Conservation (phyloP, 2,329 filamentous ascomycete species). For the Arthrinium puccinioides region DNA sequence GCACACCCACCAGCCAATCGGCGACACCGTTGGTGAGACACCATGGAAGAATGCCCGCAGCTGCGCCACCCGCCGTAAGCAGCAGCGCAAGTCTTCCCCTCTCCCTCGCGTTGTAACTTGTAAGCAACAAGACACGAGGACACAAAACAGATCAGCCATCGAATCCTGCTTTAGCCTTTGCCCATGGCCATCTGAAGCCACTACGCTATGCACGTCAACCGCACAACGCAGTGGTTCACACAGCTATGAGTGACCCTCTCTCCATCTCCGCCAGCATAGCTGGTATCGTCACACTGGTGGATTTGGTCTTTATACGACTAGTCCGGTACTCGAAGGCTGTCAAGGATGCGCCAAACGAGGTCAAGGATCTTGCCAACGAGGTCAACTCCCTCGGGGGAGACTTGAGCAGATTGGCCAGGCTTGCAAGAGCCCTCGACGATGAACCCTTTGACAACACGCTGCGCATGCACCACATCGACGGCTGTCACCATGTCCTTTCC, state of each 20-base stretch:
- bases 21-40: too few relatives aligned
- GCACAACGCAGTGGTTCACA: too few relatives aligned
- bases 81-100: too few relatives aligned
- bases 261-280: conserved; percentile 20
- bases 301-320: conserved; percentile 13
- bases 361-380: conserved; percentile 12
- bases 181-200: too few relatives aligned
- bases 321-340: conserved; percentile 16
- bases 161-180: too few relatives aligned
- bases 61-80: too few relatives aligned
- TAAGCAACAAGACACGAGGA: too few relatives aligned
- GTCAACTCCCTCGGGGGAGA: conserved; percentile 11
- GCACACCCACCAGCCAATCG: too few relatives aligned
- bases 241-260: conserved; percentile 15
- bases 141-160: too few relatives aligned
- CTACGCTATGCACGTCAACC: too few relatives aligned
- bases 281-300: conserved; percentile 19
- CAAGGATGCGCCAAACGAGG: conserved; percentile 14
- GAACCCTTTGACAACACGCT: conserved; percentile 5
- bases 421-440: conserved; percentile 11
- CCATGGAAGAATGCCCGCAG: too few relatives aligned
- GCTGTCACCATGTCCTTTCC: conserved; percentile 8
- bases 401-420: conserved; percentile 12
- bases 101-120: too few relatives aligned
- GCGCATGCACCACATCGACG: conserved; percentile 10